Conservation (phyloP, 345 rosid genomes). For the Citrus hindsii region DNA sequence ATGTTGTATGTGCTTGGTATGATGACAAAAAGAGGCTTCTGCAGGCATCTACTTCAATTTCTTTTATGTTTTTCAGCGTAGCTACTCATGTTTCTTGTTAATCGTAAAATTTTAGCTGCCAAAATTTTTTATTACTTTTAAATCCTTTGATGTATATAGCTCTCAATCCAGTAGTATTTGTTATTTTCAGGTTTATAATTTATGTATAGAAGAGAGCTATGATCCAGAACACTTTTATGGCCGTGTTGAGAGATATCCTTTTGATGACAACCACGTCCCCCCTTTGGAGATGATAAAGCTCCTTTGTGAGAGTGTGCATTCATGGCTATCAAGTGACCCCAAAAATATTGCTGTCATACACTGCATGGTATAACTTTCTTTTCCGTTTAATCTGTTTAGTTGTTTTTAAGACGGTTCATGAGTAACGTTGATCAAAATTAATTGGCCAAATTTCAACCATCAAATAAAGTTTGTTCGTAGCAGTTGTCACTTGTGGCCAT, state of each 20-base stretch:
- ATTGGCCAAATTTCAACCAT: neutral
- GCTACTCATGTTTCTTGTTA: neutral
- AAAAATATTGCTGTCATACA: constrained; percentile 79
- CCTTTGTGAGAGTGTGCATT: constrained; percentile 76
- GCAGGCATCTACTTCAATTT: neutral
- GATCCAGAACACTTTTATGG: constrained; percentile 74
- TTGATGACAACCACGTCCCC: constrained; percentile 97
- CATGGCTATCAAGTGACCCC: constrained; percentile 75
- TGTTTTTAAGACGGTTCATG: neutral
- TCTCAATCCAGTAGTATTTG: neutral
- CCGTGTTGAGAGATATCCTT: constrained; percentile 77
- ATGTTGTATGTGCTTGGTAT: neutral
- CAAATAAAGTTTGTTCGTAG: neutral
- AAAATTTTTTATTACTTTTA: neutral
- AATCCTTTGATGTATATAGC: neutral
- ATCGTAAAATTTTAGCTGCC: neutral
- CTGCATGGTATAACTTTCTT: constrained; percentile 66
- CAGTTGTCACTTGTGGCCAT: neutral
- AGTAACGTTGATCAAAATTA: neutral
- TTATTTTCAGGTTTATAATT: constrained; percentile 57
- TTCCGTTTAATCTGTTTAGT: neutral
- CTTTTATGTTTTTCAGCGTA: neutral
- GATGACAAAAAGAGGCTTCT: neutral
- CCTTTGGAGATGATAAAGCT: constrained; percentile 63
- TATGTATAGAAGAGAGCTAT: constrained; percentile 80